These are phyloP conservation scores for Phaeophleospora eucalypticola DNA, from an alignment of 2,329 filamentous ascomycete species.

Conservation along the genomic window DNA sequence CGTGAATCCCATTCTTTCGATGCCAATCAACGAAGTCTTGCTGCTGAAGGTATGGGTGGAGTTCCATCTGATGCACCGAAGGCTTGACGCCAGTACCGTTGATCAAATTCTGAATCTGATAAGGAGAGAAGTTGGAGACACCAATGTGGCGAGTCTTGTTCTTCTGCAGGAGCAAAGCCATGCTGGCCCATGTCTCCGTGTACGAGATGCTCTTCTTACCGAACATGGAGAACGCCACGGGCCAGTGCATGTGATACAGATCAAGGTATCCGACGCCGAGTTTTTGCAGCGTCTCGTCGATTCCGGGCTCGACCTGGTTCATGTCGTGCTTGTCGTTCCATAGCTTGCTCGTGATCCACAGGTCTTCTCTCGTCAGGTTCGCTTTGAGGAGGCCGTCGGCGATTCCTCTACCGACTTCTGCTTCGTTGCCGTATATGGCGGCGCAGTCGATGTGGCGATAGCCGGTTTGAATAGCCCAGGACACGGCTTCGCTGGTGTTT, in stretches of 20 bases:
- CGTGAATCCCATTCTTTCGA: slow-evolving; percentile 23
- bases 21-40: slow-evolving; percentile 22
- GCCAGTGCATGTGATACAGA: slow-evolving; percentile 47
- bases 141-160: slow-evolving; percentile 30
- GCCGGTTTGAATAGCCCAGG: slow-evolving; percentile 43
- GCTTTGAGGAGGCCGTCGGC: slow-evolving; percentile 32
- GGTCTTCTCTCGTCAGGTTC: slow-evolving; percentile 32
- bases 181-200: slow-evolving; percentile 28
- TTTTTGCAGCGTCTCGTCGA: slow-evolving; percentile 38
- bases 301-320: slow-evolving; percentile 26
- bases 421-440: slow-evolving; percentile 43
- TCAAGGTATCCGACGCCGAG: slow-evolving; percentile 41
- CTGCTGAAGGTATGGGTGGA: slow-evolving; percentile 31
- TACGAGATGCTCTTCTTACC: slow-evolving; percentile 24
- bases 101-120: slow-evolving; percentile 26
- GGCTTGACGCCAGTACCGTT: slow-evolving; percentile 23
- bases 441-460: slow-evolving; percentile 52
- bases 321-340: slow-evolving; percentile 37
- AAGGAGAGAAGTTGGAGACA: slow-evolving; percentile 31
- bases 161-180: slow-evolving; percentile 25
- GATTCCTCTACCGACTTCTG: slow-evolving; percentile 42
- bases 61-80: slow-evolving; percentile 30
- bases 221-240: slow-evolving; percentile 26
- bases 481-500: slow-evolving; percentile 36
- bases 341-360: slow-evolving; percentile 39